These are phyloP conservation scores for Adansonia rubrostipa DNA, from an alignment of 441 rosid species.

Conservation along the genomic window DNA sequence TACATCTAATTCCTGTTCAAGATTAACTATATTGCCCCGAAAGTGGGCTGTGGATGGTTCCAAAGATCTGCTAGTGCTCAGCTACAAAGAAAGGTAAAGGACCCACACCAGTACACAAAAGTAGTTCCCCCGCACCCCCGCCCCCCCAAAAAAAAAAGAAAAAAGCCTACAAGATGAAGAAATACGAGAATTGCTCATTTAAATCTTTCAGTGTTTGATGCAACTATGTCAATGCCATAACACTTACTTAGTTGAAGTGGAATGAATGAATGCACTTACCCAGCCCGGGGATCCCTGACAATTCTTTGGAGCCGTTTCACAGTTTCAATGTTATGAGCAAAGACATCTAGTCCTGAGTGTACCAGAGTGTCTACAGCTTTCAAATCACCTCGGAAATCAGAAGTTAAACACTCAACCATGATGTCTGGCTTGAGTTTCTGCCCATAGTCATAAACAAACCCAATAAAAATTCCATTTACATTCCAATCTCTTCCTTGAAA, in stretches of 20 bases:
- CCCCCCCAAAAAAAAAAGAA: too few species aligned
- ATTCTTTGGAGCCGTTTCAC: constrained; percentile 92
- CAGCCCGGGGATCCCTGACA: constrained; percentile 98
- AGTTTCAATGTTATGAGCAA: constrained; percentile 95
- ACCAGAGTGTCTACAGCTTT: constrained; percentile 80
- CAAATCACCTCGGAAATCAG: constrained; percentile 96
- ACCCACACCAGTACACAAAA: not conserved
- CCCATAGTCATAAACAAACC: constrained; percentile 27
- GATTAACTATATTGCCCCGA: not conserved
- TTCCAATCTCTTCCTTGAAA: constrained; percentile 12
- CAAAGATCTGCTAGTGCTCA: not conserved
- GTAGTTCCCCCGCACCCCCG: not conserved
- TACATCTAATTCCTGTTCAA: not conserved
- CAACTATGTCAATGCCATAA: not conserved
- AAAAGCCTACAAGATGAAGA: not conserved
- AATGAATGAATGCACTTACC: constrained; percentile 46
- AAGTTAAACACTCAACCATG: constrained; percentile 96
- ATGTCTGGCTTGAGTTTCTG: constrained; percentile 87
- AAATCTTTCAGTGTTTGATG: not conserved
- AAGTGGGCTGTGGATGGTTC: not conserved
- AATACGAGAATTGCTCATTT: not conserved
- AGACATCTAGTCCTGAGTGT: constrained; percentile 90
- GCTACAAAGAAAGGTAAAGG: not conserved
- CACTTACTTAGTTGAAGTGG: not conserved
- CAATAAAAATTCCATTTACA: constrained; percentile 16